Evolutionary conservation across 345 rosid genomes (phyloP).

Genomic region (Excoecaria cochinchinensis): DNA sequence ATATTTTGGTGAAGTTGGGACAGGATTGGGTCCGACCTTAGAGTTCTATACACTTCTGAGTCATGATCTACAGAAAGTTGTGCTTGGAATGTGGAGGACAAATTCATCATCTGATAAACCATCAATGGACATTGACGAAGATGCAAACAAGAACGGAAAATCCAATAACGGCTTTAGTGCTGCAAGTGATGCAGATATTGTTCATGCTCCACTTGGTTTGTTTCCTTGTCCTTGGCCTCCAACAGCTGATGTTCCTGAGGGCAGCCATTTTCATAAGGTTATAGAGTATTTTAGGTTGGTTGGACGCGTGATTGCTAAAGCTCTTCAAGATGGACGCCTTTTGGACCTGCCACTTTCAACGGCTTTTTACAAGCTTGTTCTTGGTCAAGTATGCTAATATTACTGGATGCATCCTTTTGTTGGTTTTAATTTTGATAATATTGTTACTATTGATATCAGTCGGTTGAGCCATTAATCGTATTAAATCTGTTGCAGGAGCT

Average conservation of each 20-base stretch:
- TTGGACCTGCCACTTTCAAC: conserved; percentile 83
- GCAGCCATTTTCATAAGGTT: conserved; percentile 65
- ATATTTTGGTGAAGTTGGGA: conserved; percentile 99
- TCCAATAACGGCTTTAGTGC: conserved; percentile 23
- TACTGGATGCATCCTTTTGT: not conserved
- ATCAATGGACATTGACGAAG: conserved; percentile 57
- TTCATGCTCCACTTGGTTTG: conserved; percentile 83
- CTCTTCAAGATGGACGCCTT: conserved; percentile 99
- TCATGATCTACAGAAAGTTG: conserved; percentile 81
- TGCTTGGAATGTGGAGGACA: conserved; percentile 96
- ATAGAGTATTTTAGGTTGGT: conserved; percentile 80
- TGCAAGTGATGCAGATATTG: conserved; percentile 44
- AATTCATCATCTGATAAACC: conserved; percentile 45
- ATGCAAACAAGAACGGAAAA: conserved; percentile 51
- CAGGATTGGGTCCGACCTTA: conserved; percentile 97
- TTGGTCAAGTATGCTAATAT: conserved; percentile 72
- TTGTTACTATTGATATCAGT: not conserved
- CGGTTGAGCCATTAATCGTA: conserved; percentile 3
- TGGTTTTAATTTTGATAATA: not conserved
- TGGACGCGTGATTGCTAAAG: conserved; percentile 99
- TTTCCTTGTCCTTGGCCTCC: conserved; percentile 96
- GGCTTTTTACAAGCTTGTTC: conserved; percentile 80
- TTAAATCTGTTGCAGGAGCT: conserved; percentile 68
- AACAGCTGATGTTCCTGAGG: conserved; percentile 66
- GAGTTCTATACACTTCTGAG: conserved; percentile 96